Conservation (phyloP, 768 basidiomycete species). For the Inosperma sp. region DNA sequence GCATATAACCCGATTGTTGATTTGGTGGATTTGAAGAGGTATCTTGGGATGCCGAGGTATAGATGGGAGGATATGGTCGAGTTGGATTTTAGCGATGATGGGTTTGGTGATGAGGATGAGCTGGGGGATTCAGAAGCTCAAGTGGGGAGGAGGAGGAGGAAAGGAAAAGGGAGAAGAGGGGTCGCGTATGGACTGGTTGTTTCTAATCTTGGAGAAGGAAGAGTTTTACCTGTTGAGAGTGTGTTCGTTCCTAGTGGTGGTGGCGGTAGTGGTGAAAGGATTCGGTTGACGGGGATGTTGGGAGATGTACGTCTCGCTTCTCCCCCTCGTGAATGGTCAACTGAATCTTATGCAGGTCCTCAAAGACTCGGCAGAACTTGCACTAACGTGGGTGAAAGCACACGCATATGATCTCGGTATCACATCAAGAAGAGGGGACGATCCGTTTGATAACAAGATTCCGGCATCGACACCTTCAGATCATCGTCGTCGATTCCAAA, state of each 20-base stretch:
- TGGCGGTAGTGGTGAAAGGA: conserved; percentile 63
- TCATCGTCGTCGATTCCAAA: too few relatives aligned
- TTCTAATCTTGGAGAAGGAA: conserved; percentile 84
- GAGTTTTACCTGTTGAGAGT: conserved; percentile 81
- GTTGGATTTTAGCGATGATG: conserved; percentile 49
- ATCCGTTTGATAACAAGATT: conserved; percentile 70
- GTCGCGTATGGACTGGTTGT: conserved; percentile 85
- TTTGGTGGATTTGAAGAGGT: conserved; percentile 67
- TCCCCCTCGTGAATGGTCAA: background rate
- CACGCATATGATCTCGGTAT: conserved; percentile 76
- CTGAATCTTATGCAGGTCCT: conserved; percentile 51
- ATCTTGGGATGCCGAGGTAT: too few relatives aligned
- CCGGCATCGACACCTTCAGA: too few relatives aligned
- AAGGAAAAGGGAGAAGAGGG: conserved; percentile 66
- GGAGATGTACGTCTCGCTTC: conserved; percentile 54
- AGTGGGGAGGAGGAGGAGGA: conserved; percentile 68
- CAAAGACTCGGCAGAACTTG: conserved; percentile 86
- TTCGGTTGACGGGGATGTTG: conserved; percentile 79
- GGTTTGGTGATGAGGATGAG: background rate
- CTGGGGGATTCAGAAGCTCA: too few relatives aligned
- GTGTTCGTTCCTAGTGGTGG: conserved; percentile 69
- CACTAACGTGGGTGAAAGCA: conserved; percentile 88
- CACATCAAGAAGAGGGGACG: conserved; percentile 62
- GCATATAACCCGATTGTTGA: conserved; percentile 59
- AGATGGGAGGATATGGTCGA: too few relatives aligned